A percentile compares a stretch with the other conserved stretches of the same genome.
Evolutionary conservation across 2,329 filamentous ascomycete genomes (phyloP).

Genomic region (Didymella pomorum): DNA sequence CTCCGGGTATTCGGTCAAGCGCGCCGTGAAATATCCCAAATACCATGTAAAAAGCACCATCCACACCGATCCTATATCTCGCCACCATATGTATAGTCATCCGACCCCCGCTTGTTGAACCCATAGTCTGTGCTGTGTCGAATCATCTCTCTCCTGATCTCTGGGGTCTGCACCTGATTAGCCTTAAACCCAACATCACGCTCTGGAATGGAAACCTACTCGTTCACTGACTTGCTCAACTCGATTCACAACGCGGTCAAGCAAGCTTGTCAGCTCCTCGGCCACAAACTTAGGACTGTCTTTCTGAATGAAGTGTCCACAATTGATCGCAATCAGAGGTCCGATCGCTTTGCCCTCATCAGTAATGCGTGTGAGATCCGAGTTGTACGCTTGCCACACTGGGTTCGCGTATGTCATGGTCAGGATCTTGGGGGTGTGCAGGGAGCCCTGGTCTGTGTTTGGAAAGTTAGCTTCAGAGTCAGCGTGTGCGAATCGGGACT

Average conservation of each 20-base stretch:
- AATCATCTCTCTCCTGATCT: conserved; percentile 21
- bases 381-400: conserved; percentile 63
- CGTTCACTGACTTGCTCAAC: conserved; percentile 46
- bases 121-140: conserved; percentile 20
- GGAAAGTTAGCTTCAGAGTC: conserved; percentile 11
- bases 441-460: conserved; percentile 30
- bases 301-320: conserved; percentile 65
- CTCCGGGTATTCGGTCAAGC: background rate
- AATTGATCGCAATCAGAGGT: conserved; percentile 57
- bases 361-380: conserved; percentile 58
- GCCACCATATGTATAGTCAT: conserved; percentile 6
- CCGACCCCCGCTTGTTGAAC: background rate
- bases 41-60: background rate
- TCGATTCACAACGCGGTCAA: conserved; percentile 48
- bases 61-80: conserved; percentile 3
- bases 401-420: conserved; percentile 63
- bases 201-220: conserved; percentile 10
- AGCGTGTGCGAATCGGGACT: background rate
- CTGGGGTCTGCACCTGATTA: conserved; percentile 8
- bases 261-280: conserved; percentile 42
- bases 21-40: background rate
- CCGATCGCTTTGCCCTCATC: conserved; percentile 52
- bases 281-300: conserved; percentile 58
- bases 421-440: conserved; percentile 48
- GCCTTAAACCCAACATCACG: background rate